Base-by-base conservation (phyloP, 805 yeast species). In the Teunomyces panamensis region DNA sequence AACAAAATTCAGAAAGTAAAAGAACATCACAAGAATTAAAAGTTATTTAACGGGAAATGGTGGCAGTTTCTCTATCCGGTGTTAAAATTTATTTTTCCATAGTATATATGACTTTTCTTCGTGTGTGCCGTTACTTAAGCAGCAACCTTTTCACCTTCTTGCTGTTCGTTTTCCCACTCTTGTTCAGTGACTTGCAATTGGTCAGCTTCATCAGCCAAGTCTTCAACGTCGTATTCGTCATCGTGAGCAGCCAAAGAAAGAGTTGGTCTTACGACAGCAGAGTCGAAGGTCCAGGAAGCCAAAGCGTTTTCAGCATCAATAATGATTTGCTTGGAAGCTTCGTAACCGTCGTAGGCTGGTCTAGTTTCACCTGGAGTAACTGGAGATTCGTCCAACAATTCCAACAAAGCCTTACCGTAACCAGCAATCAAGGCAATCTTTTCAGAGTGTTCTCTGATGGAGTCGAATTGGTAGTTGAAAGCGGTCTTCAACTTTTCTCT, bases 331-430 rank as follows among this genome's bases (percentile, higher is more conserved):
- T 90, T 91, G 53, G 97, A 87, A 50, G 97, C 96, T 70, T 92
- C 97, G 71, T 90, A 92, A 58, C 98, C 98, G 66, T 94, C 98
- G 74, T 94, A 92, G 51, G 96, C 92, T 43, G 96, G 92, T 79
- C 98, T 89, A 56, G 96, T 85, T 80, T 92, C 98, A 78, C 99
- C 99, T 55, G 99, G 99, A 58, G 97, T 92, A 56, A 94, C 97
- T 55, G 98, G 96, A 56, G 94, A 75, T 73, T 92, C 98, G 69
- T 92, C 98, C 68, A 92, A 81, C 65, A 92, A 83, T 79, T 94
- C 98, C 66, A 94, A 80, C 57, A 92, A 77, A 39, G 97, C 97
- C 80, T 92, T 92, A 77, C 98, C 98, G 80, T 94, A 94, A 65
- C 97, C 97, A 60, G 98, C 97, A 75, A 92, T 92, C 60, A 94